Percentiles rank a stretch among this genome's conserved stretches.
Evolutionary conservation across 192 early-diverging fungal genomes (phyloP).

Genomic region (Backusella psychrophila): DNA sequence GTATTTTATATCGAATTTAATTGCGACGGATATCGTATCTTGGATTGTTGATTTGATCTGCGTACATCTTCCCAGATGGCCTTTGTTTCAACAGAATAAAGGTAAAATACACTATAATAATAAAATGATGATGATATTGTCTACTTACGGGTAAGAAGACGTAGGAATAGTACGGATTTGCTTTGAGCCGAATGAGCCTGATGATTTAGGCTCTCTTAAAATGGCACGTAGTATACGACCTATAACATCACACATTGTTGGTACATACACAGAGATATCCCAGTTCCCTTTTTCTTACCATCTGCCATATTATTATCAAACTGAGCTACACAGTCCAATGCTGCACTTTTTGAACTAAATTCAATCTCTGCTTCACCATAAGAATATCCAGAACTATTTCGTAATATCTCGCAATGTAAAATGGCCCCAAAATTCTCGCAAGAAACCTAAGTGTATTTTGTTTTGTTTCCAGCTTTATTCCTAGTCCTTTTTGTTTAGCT

Average conservation of each 20-base stretch:
- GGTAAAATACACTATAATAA: too few species aligned
- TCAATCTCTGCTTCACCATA: constrained; percentile 49
- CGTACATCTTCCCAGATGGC: constrained; percentile 28
- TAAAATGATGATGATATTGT: not conserved
- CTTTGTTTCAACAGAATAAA: not conserved
- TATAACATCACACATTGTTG: constrained; percentile 9
- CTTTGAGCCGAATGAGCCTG: constrained; percentile 9
- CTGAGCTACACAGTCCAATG: constrained; percentile 41
- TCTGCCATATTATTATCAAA: constrained; percentile 48
- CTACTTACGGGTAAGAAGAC: not conserved
- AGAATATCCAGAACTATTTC: constrained; percentile 34
- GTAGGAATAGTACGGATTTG: not conserved
- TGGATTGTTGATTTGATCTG: constrained; percentile 21
- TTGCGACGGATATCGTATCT: constrained; percentile 12
- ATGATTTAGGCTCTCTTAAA: constrained; percentile 23
- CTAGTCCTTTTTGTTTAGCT: not conserved
- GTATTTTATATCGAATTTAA: not conserved
- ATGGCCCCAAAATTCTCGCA: constrained; percentile 37
- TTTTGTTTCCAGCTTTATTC: not conserved
- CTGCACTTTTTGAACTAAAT: constrained; percentile 41
- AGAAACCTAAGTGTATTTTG: constrained; percentile 13
- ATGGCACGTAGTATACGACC: constrained; percentile 35
- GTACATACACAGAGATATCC: not conserved
- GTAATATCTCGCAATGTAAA: constrained; percentile 37
- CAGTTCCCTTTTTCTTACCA: constrained; percentile 26